Percentiles rank a stretch among this genome's conserved stretches.
These are phyloP conservation scores for Cryphonectria nitschkei DNA, from an alignment of 2,329 filamentous ascomycete genomes.

Conservation along the genomic window DNA sequence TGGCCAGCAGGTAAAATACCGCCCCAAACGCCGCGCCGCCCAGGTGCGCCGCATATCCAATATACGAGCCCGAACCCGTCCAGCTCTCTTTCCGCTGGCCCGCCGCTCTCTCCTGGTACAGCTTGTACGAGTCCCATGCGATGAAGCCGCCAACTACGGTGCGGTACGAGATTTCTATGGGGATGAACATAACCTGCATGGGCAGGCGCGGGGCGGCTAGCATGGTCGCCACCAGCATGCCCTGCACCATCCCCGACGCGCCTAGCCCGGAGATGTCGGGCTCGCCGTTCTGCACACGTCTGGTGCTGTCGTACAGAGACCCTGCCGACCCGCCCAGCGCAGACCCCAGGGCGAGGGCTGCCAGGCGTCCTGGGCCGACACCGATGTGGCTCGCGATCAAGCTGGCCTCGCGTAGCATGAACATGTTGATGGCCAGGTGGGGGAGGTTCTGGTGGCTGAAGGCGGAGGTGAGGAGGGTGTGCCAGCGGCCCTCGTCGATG, in stretches of 20 bases:
- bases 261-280: slow-evolving; percentile 28
- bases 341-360: slow-evolving; percentile 31
- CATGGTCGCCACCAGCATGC: slow-evolving; percentile 31
- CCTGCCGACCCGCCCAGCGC: slow-evolving; percentile 30
- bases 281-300: slow-evolving; percentile 20
- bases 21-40: slow-evolving; percentile 33
- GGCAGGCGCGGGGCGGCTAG: slow-evolving; percentile 27
- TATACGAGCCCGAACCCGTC: slow-evolving; percentile 23
- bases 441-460: slow-evolving; percentile 31
- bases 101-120: slow-evolving; percentile 20
- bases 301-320: slow-evolving; percentile 27
- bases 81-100: slow-evolving; percentile 24
- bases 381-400: slow-evolving; percentile 27
- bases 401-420: slow-evolving; percentile 28
- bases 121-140: slow-evolving; percentile 31
- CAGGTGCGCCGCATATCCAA: slow-evolving; percentile 35
- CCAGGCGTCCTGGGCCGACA: slow-evolving; percentile 25
- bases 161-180: slow-evolving; percentile 31
- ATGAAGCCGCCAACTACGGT: slow-evolving; percentile 28
- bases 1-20: slow-evolving; percentile 29
- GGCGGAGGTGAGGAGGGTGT: slow-evolving; percentile 32
- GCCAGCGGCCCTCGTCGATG: slow-evolving; percentile 33
- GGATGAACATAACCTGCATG: slow-evolving; percentile 32
- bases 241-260: slow-evolving; percentile 34
- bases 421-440: slow-evolving; percentile 35